phyloP scores from a whole-genome alignment of 2,329 filamentous ascomycete genomes.

The Sporothrix brunneoviolacea region DNA sequence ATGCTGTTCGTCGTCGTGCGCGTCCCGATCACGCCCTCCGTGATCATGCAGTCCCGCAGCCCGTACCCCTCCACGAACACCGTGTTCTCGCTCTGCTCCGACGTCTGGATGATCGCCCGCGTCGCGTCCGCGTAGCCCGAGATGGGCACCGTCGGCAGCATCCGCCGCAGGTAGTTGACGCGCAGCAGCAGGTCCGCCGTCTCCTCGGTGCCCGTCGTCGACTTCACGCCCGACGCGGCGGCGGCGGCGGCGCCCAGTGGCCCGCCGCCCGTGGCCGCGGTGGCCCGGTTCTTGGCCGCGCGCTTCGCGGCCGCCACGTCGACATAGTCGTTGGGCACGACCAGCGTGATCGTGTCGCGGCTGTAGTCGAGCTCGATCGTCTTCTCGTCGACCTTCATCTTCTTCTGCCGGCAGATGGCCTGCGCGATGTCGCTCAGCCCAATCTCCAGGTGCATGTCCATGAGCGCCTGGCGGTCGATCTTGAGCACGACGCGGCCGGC shows the following conservation, averaged over 20 bases:
- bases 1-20: conserved; percentile 75
- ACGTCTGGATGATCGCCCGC: conserved; percentile 83
- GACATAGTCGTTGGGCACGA: conserved; percentile 51
- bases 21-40: conserved; percentile 78
- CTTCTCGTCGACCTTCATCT: conserved; percentile 61
- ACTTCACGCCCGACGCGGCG: conserved; percentile 30
- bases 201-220: conserved; percentile 35
- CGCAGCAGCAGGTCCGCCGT: conserved; percentile 64
- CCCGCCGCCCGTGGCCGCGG: conserved; percentile 34
- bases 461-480: conserved; percentile 72
- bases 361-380: conserved; percentile 58
- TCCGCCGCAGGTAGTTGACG: conserved; percentile 77
- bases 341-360: conserved; percentile 62
- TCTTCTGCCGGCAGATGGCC: conserved; percentile 74
- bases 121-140: conserved; percentile 81
- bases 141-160: conserved; percentile 76
- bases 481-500: conserved; percentile 72
- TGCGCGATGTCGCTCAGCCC: conserved; percentile 63
- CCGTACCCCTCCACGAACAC: conserved; percentile 95
- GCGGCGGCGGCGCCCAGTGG: conserved; percentile 9
- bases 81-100: conserved; percentile 59
- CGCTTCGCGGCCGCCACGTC: conserved; percentile 43
- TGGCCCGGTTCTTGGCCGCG: conserved; percentile 39
- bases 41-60: conserved; percentile 82
- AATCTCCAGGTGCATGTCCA: conserved; percentile 76